phyloP scores from a whole-genome alignment of 495 filamentous ascomycete species.

The Annulohypoxylon nitens region DNA sequence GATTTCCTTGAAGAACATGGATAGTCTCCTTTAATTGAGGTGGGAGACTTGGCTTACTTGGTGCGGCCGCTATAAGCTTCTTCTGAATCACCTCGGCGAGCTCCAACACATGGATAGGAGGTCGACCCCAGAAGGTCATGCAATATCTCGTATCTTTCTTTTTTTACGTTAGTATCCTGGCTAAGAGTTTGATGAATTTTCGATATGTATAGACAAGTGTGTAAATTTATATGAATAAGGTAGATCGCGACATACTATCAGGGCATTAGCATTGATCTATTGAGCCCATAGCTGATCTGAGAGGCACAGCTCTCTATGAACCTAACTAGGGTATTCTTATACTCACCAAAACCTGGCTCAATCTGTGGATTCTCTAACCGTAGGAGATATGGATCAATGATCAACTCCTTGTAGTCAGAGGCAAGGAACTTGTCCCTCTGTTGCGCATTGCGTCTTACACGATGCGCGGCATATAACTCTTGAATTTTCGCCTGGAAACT shows the following conservation, averaged over 20 bases:
- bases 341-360: slow-evolving; percentile 69
- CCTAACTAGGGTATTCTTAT: slow-evolving; percentile 10
- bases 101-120: slow-evolving; percentile 74
- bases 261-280: slow-evolving; percentile 19
- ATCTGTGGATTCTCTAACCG: slow-evolving; percentile 71
- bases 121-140: slow-evolving; percentile 88
- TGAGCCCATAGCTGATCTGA: background rate
- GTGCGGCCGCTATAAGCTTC: slow-evolving; percentile 70
- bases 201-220: background rate
- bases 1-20: background rate
- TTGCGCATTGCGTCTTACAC: slow-evolving; percentile 76
- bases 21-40: background rate
- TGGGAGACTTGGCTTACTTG: slow-evolving; percentile 65
- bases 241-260: slow-evolving; percentile 33
- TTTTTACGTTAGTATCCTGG: slow-evolving; percentile 21
- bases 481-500: slow-evolving; percentile 73
- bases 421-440: slow-evolving; percentile 77
- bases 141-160: slow-evolving; percentile 78
- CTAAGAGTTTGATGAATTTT: slow-evolving; percentile 13
- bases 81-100: slow-evolving; percentile 77
- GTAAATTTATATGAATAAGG: background rate
- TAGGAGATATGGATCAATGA: slow-evolving; percentile 79
- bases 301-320: background rate
- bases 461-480: slow-evolving; percentile 77
- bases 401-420: slow-evolving; percentile 75